Evolutionary conservation across 1,284 basidiomycete genomes (phyloP).

Genomic region (Cryptococcus amylolentus): DNA sequence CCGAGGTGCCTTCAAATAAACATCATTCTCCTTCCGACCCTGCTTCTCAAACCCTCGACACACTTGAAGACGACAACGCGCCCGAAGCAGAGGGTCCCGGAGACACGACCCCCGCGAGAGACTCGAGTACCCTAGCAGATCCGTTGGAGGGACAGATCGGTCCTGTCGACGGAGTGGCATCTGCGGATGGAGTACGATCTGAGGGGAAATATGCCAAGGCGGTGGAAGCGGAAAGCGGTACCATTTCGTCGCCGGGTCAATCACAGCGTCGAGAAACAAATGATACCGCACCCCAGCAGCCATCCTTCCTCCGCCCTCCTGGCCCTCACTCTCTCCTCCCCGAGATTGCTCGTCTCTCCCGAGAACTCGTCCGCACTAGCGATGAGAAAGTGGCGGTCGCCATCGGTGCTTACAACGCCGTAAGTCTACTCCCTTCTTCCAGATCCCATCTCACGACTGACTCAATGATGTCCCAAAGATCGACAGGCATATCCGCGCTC

Average conservation of each 20-base stretch:
- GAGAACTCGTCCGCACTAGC: conserved; percentile 47
- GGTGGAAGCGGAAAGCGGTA: too few species aligned
- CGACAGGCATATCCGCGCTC: conserved; percentile 54
- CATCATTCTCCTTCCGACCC: too few species aligned
- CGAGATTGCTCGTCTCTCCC: conserved; percentile 38
- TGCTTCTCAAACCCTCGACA: too few species aligned
- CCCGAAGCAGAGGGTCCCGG: too few species aligned
- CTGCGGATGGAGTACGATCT: too few species aligned
- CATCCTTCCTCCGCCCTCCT: neutral
- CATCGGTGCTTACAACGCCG: conserved; percentile 52
- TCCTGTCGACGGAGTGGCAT: too few species aligned
- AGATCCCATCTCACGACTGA: neutral
- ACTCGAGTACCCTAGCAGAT: too few species aligned
- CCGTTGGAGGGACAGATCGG: too few species aligned
- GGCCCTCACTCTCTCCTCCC: conserved; percentile 22
- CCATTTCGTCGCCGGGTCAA: neutral
- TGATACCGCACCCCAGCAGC: neutral
- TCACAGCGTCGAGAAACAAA: neutral
- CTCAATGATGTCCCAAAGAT: conserved; percentile 31
- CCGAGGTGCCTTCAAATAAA: too few species aligned
- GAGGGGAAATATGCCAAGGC: too few species aligned
- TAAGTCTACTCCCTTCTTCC: conserved; percentile 14
- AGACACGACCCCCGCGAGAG: too few species aligned
- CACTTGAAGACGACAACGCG: too few species aligned
- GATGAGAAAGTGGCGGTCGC: conserved; percentile 55